Evolutionary conservation across 345 rosid species (phyloP).

Genomic region (Gossypium turneri): DNA sequence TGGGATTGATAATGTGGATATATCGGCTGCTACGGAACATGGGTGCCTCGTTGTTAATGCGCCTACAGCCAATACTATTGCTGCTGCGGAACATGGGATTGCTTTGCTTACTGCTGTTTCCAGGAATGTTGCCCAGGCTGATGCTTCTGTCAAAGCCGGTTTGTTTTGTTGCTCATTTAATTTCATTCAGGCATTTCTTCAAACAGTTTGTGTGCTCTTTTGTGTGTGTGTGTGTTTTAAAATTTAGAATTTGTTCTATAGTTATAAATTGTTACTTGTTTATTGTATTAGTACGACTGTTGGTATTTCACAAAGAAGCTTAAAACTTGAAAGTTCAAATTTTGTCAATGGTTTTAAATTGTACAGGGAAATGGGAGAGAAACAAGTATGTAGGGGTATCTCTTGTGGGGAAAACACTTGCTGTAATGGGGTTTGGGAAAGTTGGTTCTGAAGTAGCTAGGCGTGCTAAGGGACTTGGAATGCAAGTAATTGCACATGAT

Average conservation of each 20-base stretch:
- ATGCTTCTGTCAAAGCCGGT: slow-evolving; percentile 63
- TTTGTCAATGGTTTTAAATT: too few relatives aligned
- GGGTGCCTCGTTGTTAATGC: slow-evolving; percentile 58
- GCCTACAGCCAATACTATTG: slow-evolving; percentile 49
- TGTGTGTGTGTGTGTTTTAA: background rate
- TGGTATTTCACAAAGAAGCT: background rate
- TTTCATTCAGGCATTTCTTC: slow-evolving; percentile 17
- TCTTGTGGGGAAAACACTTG: slow-evolving; percentile 50
- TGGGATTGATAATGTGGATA: slow-evolving; percentile 53
- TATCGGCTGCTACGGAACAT: slow-evolving; percentile 54
- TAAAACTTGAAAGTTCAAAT: background rate
- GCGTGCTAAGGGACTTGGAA: slow-evolving; percentile 48
- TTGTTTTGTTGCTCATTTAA: background rate
- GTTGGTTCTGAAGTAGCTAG: slow-evolving; percentile 59
- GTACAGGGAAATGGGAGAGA: slow-evolving; percentile 45
- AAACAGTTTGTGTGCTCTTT: background rate
- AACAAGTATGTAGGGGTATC: slow-evolving; percentile 48
- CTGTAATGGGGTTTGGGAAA: slow-evolving; percentile 57
- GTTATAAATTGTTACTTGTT: background rate
- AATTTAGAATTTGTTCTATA: background rate
- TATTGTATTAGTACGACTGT: background rate
- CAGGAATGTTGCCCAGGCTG: slow-evolving; percentile 51
- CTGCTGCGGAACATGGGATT: slow-evolving; percentile 56
- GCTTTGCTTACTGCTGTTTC: slow-evolving; percentile 49
- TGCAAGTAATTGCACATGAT: slow-evolving; percentile 51